Base-by-base conservation (phyloP, 306 rosid species). In the Inga oerstediana region DNA sequence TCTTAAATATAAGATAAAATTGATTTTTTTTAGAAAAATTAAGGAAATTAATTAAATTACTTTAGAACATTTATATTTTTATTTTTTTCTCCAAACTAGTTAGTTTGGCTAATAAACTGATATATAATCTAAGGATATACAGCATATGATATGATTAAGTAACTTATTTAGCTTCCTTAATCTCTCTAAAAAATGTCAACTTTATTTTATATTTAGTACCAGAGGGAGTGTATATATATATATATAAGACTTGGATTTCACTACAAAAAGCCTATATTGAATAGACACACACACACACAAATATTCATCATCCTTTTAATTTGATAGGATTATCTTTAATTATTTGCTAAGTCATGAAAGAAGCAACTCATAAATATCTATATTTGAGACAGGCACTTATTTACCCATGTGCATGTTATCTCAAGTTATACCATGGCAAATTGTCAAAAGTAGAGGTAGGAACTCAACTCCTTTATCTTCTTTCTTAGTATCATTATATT, bases 351-450 rank as follows among this genome's bases (percentile, higher is more conserved):
- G 65, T 59, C 9, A 22, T 9, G 65, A 22, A 22, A 58, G 27
- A 58, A 58, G 27, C 65, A 58, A 58, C 10, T 59, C 4, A 22
- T n/a, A 59, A 22, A 59, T 59, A 14, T 59, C 32, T 59, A 52
- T 51, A 17, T 34, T 52, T 10, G 2, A 19, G 30, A 34, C 66
- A 74, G 78, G 30, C 78, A 32, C 46, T 74, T 51, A 32, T 74
- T 32, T 74, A 74, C 66, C 78, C 78, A 2, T 74, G 78, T 32
- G 78, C 78, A 52, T 74, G 78, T 34, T 74, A 52, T 52, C 78
- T 74, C 46, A 74, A 74, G 78, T 17, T 74, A 9, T 17, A 51
- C 66, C 64, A 34, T 0, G 78, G 78, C 30, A 32, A 48, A 51
- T 32, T 74, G 41, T 52, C 78, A 32, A 74, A 34, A 74, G 16